Conservation (phyloP, 805 yeast genomes). For the Metschnikowia cerradonensis region DNA sequence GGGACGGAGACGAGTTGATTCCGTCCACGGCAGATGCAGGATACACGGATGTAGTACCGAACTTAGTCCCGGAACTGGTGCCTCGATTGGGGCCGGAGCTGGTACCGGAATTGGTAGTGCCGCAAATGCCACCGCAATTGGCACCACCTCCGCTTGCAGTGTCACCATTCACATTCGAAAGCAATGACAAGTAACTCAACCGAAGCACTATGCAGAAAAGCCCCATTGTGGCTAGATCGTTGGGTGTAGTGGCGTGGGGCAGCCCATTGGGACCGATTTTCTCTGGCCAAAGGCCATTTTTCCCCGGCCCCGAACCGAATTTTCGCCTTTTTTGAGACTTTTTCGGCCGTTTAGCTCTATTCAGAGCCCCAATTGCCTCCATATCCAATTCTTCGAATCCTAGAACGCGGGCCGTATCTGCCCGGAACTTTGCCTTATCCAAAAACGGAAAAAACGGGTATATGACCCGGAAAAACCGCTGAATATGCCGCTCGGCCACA, state of each 20-base stretch:
- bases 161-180: constrained; percentile 9
- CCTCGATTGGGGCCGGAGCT: too few relatives aligned
- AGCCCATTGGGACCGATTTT: too few relatives aligned
- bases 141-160: background rate
- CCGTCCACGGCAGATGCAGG: constrained; percentile 2
- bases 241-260: background rate
- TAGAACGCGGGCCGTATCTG: constrained; percentile 3
- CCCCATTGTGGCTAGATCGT: constrained; percentile 14
- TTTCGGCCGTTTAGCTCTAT: background rate
- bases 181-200: constrained; percentile 15
- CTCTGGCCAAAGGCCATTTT: too few relatives aligned
- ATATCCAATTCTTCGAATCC: background rate
- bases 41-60: background rate
- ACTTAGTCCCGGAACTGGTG: too few relatives aligned
- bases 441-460: constrained; percentile 19
- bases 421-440: constrained; percentile 14
- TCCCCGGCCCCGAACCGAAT: too few relatives aligned
- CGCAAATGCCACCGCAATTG: background rate
- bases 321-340: background rate
- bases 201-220: constrained; percentile 15
- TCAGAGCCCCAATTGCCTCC: background rate
- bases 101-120: too few relatives aligned
- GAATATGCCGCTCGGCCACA: constrained; percentile 12
- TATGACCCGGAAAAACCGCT: constrained; percentile 14
- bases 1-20: background rate